Evolutionary conservation across 2,329 filamentous ascomycete genomes (phyloP).

Genomic region (Penicillium sumatraense): DNA sequence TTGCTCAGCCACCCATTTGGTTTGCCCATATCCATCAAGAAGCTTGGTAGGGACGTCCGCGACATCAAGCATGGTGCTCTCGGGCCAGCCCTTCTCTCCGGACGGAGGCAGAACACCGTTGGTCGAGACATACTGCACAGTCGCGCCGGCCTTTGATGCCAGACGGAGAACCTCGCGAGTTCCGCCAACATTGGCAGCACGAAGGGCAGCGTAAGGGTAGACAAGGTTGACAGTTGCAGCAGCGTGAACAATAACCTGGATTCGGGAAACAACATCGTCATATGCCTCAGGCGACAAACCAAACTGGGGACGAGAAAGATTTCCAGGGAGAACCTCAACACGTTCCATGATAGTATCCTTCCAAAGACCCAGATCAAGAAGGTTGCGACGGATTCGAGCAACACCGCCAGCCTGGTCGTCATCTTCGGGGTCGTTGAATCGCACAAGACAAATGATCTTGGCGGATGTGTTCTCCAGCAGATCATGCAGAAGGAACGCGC

Average conservation of each 20-base stretch:
- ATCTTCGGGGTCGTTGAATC: constrained; percentile 69
- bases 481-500: constrained; percentile 73
- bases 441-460: constrained; percentile 73
- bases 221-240: constrained; percentile 80
- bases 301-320: constrained; percentile 69
- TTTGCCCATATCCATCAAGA: constrained; percentile 75
- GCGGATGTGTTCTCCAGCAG: constrained; percentile 71
- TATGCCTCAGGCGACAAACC: constrained; percentile 70
- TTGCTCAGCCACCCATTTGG: constrained; percentile 80
- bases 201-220: constrained; percentile 77
- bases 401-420: constrained; percentile 70
- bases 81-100: constrained; percentile 67
- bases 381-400: constrained; percentile 73
- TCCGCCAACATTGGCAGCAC: constrained; percentile 77
- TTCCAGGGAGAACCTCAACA: constrained; percentile 75
- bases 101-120: constrained; percentile 78
- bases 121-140: constrained; percentile 78
- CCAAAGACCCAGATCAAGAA: constrained; percentile 80
- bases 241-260: constrained; percentile 77
- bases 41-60: constrained; percentile 72
- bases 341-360: constrained; percentile 76
- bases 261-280: constrained; percentile 64
- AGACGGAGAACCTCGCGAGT: constrained; percentile 75
- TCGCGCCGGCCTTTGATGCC: constrained; percentile 68
- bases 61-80: constrained; percentile 69